A percentile compares a stretch with the other conserved stretches of the same genome.
phyloP scores from a whole-genome alignment of 2,329 filamentous ascomycete genomes.

The Ramularia endophylla region DNA sequence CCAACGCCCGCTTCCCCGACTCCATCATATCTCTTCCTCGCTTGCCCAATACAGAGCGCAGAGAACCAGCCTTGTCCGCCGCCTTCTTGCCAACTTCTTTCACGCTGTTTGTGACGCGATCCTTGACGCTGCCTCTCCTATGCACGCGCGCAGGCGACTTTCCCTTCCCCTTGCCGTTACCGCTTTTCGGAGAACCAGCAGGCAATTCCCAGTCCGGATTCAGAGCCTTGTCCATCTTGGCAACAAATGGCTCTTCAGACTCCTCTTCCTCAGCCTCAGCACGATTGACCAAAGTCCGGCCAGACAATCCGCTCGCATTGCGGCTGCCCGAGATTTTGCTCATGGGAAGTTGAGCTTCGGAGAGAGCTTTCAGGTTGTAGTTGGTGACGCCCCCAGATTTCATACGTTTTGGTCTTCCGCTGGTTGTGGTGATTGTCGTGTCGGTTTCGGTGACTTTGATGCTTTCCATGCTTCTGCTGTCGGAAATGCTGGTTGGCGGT shows the following conservation, averaged over 20 bases:
- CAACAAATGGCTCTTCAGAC: slow-evolving; percentile 19
- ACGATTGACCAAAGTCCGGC: slow-evolving; percentile 26
- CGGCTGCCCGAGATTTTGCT: slow-evolving; percentile 3
- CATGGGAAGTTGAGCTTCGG: slow-evolving; percentile 22
- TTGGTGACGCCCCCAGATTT: slow-evolving; percentile 53
- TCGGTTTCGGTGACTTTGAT: slow-evolving; percentile 22
- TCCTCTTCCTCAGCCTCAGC: slow-evolving; percentile 20
- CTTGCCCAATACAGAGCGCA: slow-evolving; percentile 30
- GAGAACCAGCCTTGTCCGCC: slow-evolving; percentile 24
- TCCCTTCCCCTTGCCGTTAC: slow-evolving; percentile 7
- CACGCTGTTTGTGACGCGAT: slow-evolving; percentile 26
- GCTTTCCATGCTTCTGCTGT: slow-evolving; percentile 51
- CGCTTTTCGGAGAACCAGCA: slow-evolving; percentile 7
- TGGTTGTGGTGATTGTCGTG: slow-evolving; percentile 14
- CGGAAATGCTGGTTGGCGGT: slow-evolving; percentile 61
- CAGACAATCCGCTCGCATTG: slow-evolving; percentile 25
- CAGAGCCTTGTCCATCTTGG: slow-evolving; percentile 44
- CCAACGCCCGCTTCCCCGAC: slow-evolving; percentile 32
- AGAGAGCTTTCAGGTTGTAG: slow-evolving; percentile 50
- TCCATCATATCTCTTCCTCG: slow-evolving; percentile 33
- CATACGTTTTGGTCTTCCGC: slow-evolving; percentile 49
- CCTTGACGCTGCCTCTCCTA: slow-evolving; percentile 25
- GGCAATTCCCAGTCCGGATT: slow-evolving; percentile 34
- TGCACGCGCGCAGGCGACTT: slow-evolving; percentile 15
- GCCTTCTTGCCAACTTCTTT: slow-evolving; percentile 26